Evolutionary conservation across 1,284 basidiomycete genomes (phyloP).

Genomic region (Farysia itapuensis): DNA sequence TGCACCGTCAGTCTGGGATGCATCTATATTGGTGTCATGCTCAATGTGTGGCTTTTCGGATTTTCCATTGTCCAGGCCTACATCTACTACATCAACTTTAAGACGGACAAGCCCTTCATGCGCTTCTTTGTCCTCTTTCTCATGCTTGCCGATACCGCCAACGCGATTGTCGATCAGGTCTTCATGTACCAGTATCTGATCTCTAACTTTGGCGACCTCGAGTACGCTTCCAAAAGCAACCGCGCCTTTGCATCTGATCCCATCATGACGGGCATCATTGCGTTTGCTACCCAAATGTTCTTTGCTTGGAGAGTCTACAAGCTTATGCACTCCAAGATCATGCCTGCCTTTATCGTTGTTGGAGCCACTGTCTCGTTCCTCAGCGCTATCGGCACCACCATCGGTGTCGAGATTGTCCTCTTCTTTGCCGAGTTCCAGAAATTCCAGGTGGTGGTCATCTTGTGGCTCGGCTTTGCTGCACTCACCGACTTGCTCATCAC

Average conservation of each 20-base stretch:
- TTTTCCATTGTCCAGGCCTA: slow-evolving; percentile 50
- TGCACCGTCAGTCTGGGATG: slow-evolving; percentile 47
- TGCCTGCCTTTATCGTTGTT: slow-evolving; percentile 34
- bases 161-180: slow-evolving; percentile 38
- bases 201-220: slow-evolving; percentile 47
- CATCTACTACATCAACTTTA: slow-evolving; percentile 50
- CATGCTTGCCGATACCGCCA: slow-evolving; percentile 37
- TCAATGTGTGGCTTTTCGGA: slow-evolving; percentile 52
- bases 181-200: slow-evolving; percentile 53
- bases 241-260: slow-evolving; percentile 43
- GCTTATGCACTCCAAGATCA: slow-evolving; percentile 42
- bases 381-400: slow-evolving; percentile 44
- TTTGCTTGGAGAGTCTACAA: slow-evolving; percentile 54
- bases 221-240: slow-evolving; percentile 33
- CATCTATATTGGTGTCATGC: slow-evolving; percentile 50
- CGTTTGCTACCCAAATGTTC: slow-evolving; percentile 49
- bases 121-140: slow-evolving; percentile 47
- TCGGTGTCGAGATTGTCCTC: slow-evolving; percentile 47
- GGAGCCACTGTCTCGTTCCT: slow-evolving; percentile 34
- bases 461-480: slow-evolving; percentile 52
- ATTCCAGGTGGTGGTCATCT: slow-evolving; percentile 52
- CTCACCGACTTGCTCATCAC: slow-evolving; percentile 50
- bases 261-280: slow-evolving; percentile 47
- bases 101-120: slow-evolving; percentile 44
- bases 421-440: slow-evolving; percentile 44